Evolutionary conservation across 2,329 filamentous ascomycete genomes (phyloP).

Genomic region (Aspergillus amoenus): DNA sequence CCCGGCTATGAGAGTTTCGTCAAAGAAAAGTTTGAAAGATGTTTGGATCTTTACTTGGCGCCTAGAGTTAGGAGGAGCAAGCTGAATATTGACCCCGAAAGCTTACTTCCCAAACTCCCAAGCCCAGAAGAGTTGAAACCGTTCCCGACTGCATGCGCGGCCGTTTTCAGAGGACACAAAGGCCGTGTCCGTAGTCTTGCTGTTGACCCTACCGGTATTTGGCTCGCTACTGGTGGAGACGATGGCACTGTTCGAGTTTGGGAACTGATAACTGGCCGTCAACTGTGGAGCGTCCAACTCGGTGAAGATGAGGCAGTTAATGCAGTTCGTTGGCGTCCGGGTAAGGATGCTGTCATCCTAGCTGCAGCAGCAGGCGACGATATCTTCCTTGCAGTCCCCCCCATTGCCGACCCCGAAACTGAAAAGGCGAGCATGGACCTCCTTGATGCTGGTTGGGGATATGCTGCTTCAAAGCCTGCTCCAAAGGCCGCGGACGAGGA

Average conservation of each 20-base stretch:
- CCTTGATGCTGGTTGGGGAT: constrained; percentile 88
- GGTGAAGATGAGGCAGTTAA: constrained; percentile 78
- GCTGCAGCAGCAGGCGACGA: constrained; percentile 82
- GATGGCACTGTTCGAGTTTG: constrained; percentile 91
- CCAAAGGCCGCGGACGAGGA: constrained; percentile 51
- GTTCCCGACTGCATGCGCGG: constrained; percentile 87
- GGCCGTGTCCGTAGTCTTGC: constrained; percentile 82
- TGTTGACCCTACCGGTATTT: constrained; percentile 81
- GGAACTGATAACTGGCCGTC: constrained; percentile 81
- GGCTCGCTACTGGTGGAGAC: constrained; percentile 87
- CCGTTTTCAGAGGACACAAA: constrained; percentile 83
- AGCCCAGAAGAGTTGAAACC: constrained; percentile 90
- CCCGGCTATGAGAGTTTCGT: constrained; percentile 87
- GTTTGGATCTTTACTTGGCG: constrained; percentile 90
- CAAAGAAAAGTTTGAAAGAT: constrained; percentile 95
- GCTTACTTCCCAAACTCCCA: constrained; percentile 86
- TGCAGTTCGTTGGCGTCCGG: constrained; percentile 84
- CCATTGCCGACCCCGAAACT: constrained; percentile 67
- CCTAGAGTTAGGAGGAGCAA: constrained; percentile 89
- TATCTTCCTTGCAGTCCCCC: constrained; percentile 79
- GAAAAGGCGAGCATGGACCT: constrained; percentile 73
- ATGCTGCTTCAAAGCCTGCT: constrained; percentile 64
- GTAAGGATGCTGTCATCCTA: constrained; percentile 75
- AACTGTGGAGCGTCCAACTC: constrained; percentile 81
- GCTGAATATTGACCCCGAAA: constrained; percentile 94